These are phyloP conservation scores for Brassica rapa DNA, from an alignment of 345 rosid species.

Conservation along the genomic window DNA sequence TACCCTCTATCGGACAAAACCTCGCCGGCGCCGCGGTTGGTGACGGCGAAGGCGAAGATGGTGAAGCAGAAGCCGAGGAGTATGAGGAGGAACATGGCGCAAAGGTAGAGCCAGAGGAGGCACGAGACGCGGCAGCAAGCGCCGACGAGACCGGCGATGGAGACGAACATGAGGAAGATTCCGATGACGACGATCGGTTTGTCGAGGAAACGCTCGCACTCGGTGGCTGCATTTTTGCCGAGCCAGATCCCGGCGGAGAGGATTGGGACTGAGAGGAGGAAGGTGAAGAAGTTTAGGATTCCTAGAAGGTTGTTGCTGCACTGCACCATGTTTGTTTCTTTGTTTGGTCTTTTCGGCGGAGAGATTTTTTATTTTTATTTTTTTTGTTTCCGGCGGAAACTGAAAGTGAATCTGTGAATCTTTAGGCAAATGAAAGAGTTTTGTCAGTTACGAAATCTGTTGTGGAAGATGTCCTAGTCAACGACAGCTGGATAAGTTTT, in stretches of 20 bases:
- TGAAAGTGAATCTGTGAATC: background rate
- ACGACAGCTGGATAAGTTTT: slow-evolving; percentile 16
- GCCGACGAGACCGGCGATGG: slow-evolving; percentile 85
- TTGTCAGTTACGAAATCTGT: slow-evolving; percentile 41
- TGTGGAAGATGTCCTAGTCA: background rate
- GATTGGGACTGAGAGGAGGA: slow-evolving; percentile 83
- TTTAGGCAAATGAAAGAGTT: background rate
- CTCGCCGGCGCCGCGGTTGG: slow-evolving; percentile 90
- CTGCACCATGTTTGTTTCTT: slow-evolving; percentile 40
- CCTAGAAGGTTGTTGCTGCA: slow-evolving; percentile 86
- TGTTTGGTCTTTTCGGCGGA: background rate
- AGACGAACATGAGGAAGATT: slow-evolving; percentile 75
- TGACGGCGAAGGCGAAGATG: slow-evolving; percentile 83
- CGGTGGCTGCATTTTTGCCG: slow-evolving; percentile 63
- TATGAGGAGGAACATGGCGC: slow-evolving; percentile 86
- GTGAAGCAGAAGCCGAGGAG: slow-evolving; percentile 77
- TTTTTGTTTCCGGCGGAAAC: background rate
- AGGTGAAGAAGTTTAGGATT: slow-evolving; percentile 72
- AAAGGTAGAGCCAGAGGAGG: slow-evolving; percentile 82
- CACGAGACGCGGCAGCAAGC: slow-evolving; percentile 87
- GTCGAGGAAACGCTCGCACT: slow-evolving; percentile 87
- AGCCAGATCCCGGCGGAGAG: slow-evolving; percentile 89
- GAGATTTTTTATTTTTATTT: background rate
- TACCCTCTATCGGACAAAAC: slow-evolving; percentile 65
- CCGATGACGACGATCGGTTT: slow-evolving; percentile 79